Conservation (phyloP, 2,329 filamentous ascomycete genomes). For the Fusarium sarcochroum region DNA sequence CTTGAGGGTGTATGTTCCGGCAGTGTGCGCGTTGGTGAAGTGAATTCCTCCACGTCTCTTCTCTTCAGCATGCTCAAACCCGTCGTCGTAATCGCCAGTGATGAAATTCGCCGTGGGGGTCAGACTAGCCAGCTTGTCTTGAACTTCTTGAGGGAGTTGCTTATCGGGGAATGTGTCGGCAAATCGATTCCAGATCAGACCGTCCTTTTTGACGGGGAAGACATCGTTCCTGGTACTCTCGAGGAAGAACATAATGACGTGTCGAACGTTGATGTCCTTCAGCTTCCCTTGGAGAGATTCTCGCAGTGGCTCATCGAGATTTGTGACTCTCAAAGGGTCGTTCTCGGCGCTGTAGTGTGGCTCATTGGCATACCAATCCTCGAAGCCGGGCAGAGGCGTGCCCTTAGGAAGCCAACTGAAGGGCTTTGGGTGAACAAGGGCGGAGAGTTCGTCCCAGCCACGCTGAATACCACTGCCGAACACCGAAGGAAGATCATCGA, state of each 20-base stretch:
- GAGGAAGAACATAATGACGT: slow-evolving; percentile 60
- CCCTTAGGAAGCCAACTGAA: slow-evolving; percentile 46
- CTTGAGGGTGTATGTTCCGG: slow-evolving; percentile 61
- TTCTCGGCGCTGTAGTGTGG: slow-evolving; percentile 53
- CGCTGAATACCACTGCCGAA: slow-evolving; percentile 48
- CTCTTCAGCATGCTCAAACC: slow-evolving; percentile 46
- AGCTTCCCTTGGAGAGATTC: slow-evolving; percentile 47
- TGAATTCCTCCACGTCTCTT: slow-evolving; percentile 56
- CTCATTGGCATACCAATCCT: slow-evolving; percentile 45
- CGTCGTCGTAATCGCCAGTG: slow-evolving; percentile 55
- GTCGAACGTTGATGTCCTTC: slow-evolving; percentile 55
- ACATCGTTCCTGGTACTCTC: slow-evolving; percentile 62
- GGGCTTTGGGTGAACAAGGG: slow-evolving; percentile 42
- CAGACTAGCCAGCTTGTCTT: slow-evolving; percentile 47
- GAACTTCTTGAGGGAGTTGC: slow-evolving; percentile 52
- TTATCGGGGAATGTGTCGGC: slow-evolving; percentile 51
- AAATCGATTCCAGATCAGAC: slow-evolving; percentile 55
- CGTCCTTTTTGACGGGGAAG: slow-evolving; percentile 60
- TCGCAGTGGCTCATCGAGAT: slow-evolving; percentile 53
- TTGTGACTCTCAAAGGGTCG: slow-evolving; percentile 60
- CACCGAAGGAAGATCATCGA: slow-evolving; percentile 44
- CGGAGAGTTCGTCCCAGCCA: slow-evolving; percentile 47
- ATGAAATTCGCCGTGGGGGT: slow-evolving; percentile 53
- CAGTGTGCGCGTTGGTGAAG: slow-evolving; percentile 58
- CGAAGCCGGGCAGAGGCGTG: slow-evolving; percentile 39